phyloP scores from a whole-genome alignment of 2,329 filamentous ascomycete genomes.

The Fusarium subtropicale region DNA sequence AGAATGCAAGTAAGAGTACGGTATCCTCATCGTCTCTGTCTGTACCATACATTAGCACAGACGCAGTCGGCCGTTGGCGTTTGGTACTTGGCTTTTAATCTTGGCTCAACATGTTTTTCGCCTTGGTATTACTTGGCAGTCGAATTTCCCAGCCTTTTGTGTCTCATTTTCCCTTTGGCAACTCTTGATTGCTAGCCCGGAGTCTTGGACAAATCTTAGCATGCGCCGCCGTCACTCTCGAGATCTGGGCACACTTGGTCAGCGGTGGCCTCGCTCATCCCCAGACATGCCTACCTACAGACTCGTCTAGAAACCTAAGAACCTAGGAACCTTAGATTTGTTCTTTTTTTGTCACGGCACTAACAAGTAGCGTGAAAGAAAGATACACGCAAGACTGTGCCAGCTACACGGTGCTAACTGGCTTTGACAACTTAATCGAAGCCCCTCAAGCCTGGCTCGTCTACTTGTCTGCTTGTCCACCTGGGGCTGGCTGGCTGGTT shows the following conservation, averaged over 20 bases:
- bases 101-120: constrained; percentile 37
- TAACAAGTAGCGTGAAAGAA: constrained; percentile 5
- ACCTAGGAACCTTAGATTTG: background rate
- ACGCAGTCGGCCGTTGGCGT: constrained; percentile 22
- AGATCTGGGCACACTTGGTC: constrained; percentile 7
- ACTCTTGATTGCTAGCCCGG: constrained; percentile 14
- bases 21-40: background rate
- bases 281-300: background rate
- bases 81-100: constrained; percentile 37
- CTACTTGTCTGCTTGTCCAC: background rate
- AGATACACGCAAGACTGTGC: constrained; percentile 34
- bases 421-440: constrained; percentile 18
- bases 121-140: constrained; percentile 39
- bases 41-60: constrained; percentile 1
- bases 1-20: background rate
- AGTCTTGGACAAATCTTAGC: constrained; percentile 30
- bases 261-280: constrained; percentile 25
- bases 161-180: constrained; percentile 33
- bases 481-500: constrained; percentile 10
- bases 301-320: background rate
- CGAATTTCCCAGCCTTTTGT: constrained; percentile 21
- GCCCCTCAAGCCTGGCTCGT: constrained; percentile 25
- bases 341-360: background rate
- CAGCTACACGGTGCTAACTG: constrained; percentile 27
- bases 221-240: constrained; percentile 19